Conservation (phyloP, 1,284 basidiomycete genomes). For the Naganishia sp. region DNA sequence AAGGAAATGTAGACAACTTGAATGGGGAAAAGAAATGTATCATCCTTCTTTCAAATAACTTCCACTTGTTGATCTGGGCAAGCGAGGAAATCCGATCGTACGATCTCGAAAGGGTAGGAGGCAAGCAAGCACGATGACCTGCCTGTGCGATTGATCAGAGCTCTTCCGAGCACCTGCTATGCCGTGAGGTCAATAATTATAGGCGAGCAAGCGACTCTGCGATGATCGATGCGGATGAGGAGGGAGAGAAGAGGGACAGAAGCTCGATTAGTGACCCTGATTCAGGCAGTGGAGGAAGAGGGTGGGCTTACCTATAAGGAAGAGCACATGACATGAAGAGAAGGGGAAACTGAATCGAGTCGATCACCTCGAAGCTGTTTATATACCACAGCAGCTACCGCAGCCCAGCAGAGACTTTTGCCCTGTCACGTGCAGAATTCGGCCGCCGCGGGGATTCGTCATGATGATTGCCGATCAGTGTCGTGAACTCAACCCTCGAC, state of each 20-base stretch:
- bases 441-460: slow-evolving; percentile 19
- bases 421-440: background rate
- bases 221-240: slow-evolving; percentile 20
- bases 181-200: slow-evolving; percentile 30
- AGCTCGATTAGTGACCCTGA: slow-evolving; percentile 1
- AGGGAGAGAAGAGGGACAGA: background rate
- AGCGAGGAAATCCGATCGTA: slow-evolving; percentile 32
- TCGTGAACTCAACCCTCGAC: background rate
- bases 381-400: no score
- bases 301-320: slow-evolving; percentile 27
- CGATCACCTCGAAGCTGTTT: slow-evolving; percentile 7
- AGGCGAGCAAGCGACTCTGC: slow-evolving; percentile 35
- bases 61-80: slow-evolving; percentile 26
- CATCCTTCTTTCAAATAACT: slow-evolving; percentile 29
- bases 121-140: slow-evolving; percentile 16
- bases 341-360: background rate
- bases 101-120: slow-evolving; percentile 23
- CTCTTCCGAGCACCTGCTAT: slow-evolving; percentile 30
- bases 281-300: background rate
- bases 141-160: slow-evolving; percentile 26
- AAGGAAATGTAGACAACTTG: background rate
- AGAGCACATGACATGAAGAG: slow-evolving; percentile 10
- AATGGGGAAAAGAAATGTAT: slow-evolving; percentile 13
- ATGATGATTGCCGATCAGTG: background rate
- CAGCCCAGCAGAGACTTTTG: background rate